phyloP scores from a whole-genome alignment of 768 basidiomycete species.

The Suillus brevipes region DNA sequence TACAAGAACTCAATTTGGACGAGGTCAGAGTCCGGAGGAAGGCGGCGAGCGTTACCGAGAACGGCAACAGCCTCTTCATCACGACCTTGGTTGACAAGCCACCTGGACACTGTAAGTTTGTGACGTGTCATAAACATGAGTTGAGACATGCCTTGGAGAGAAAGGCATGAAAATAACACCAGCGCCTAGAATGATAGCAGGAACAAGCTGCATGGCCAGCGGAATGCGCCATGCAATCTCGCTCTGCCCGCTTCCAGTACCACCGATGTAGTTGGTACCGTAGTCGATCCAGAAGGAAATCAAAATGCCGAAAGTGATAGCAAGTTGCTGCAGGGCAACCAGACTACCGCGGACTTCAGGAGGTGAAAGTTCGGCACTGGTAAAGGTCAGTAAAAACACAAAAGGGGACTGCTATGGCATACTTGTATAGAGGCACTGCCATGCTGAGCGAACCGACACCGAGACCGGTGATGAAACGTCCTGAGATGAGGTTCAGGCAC shows the following conservation, averaged over 20 bases:
- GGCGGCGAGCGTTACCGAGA: conserved; percentile 57
- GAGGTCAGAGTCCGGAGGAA: conserved; percentile 58
- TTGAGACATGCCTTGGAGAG: conserved; percentile 56
- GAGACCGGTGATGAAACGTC: conserved; percentile 77
- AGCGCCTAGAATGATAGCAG: conserved; percentile 66
- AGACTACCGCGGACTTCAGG: conserved; percentile 81
- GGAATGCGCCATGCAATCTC: conserved; percentile 79
- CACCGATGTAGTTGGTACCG: conserved; percentile 70
- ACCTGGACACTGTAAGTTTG: conserved; percentile 37
- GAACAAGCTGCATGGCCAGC: conserved; percentile 70
- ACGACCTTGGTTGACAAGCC: conserved; percentile 76
- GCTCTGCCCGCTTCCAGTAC: conserved; percentile 53
- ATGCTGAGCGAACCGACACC: conserved; percentile 82
- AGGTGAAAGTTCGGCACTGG: conserved; percentile 59
- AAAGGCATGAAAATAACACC: conserved; percentile 81
- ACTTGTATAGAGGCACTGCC: conserved; percentile 81
- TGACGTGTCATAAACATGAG: neutral
- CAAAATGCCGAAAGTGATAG: conserved; percentile 82
- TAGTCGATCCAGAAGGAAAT: conserved; percentile 51
- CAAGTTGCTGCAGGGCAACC: conserved; percentile 79
- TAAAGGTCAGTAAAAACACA: conserved; percentile 1
- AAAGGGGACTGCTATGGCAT: neutral
- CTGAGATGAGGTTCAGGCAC: conserved; percentile 19
- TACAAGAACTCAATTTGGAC: conserved; percentile 76
- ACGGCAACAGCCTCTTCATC: conserved; percentile 72